Conservation (phyloP, 768 basidiomycete genomes). For the Lepiota brunneoincarnata region DNA sequence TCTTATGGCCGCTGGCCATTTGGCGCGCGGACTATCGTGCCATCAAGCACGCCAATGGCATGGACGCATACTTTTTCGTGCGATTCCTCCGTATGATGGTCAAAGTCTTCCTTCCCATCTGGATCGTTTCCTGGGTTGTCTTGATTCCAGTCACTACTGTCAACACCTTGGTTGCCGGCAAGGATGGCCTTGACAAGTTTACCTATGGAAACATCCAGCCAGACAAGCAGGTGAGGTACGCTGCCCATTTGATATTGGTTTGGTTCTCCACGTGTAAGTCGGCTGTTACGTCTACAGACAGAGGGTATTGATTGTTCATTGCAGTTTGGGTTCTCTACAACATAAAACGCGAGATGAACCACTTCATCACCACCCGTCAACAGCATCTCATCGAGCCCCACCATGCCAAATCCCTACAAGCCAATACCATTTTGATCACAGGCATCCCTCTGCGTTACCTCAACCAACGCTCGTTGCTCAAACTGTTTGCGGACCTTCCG, state of each 20-base stretch:
- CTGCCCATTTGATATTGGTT: conserved; percentile 74
- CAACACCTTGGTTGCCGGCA: conserved; percentile 41
- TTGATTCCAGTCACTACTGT: conserved; percentile 75
- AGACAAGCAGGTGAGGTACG: conserved; percentile 55
- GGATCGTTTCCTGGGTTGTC: conserved; percentile 84
- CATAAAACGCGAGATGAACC: conserved; percentile 74
- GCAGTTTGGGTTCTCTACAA: conserved; percentile 85
- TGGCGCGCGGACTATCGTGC: conserved; percentile 58
- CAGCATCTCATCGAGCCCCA: conserved; percentile 70
- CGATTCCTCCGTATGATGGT: conserved; percentile 86
- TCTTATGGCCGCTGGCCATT: conserved; percentile 69
- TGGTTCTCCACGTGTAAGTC: conserved; percentile 77
- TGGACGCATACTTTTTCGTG: conserved; percentile 93
- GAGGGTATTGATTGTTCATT: not conserved
- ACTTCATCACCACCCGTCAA: conserved; percentile 81
- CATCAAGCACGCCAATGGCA: conserved; percentile 69
- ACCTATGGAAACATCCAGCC: conserved; percentile 76
- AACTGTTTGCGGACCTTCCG: conserved; percentile 79
- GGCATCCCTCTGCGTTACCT: conserved; percentile 83
- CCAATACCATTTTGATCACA: conserved; percentile 87
- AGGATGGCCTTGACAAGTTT: conserved; percentile 63
- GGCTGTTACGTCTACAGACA: conserved; percentile 1
- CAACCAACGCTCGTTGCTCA: conserved; percentile 59
- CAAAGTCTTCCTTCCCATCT: conserved; percentile 83
- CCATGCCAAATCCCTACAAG: conserved; percentile 79